Evolutionary conservation across 1,284 basidiomycete genomes (phyloP).

Genomic region (Ganoderma resinaceum): DNA sequence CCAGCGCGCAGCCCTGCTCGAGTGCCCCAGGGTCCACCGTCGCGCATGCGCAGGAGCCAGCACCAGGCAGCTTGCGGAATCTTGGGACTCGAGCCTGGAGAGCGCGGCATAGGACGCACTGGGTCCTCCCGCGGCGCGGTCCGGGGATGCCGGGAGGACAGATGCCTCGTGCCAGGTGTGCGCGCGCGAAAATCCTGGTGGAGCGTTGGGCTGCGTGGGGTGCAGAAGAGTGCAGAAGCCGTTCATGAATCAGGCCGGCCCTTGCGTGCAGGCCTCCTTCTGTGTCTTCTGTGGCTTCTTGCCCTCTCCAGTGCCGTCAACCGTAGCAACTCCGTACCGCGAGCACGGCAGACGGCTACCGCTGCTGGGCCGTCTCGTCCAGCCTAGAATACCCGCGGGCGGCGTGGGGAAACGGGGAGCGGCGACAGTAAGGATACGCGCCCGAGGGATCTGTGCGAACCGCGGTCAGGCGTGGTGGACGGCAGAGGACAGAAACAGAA

Average conservation of each 20-base stretch:
- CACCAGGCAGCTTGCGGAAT: background rate
- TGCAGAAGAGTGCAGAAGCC: background rate
- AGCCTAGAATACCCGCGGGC: conserved; percentile 2
- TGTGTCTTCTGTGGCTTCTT: background rate
- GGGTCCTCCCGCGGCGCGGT: conserved; percentile 1
- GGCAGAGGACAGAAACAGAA: background rate
- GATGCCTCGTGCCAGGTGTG: background rate
- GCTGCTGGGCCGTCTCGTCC: background rate
- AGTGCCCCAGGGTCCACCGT: background rate
- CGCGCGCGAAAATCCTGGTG: conserved; percentile 2
- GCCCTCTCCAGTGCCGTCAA: background rate
- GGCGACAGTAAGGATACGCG: background rate
- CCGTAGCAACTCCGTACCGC: background rate
- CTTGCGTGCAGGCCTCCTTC: background rate
- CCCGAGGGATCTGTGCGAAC: background rate
- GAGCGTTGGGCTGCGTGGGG: background rate
- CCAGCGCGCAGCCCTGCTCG: background rate
- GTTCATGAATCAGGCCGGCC: background rate
- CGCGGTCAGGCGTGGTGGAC: background rate
- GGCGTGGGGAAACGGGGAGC: background rate
- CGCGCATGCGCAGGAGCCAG: background rate
- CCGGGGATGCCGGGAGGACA: background rate
- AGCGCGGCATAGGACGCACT: background rate
- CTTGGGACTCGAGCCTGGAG: background rate
- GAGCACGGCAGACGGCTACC: background rate